These are phyloP conservation scores for Lablab purpureus DNA, from an alignment of 306 rosid species.

Conservation along the genomic window DNA sequence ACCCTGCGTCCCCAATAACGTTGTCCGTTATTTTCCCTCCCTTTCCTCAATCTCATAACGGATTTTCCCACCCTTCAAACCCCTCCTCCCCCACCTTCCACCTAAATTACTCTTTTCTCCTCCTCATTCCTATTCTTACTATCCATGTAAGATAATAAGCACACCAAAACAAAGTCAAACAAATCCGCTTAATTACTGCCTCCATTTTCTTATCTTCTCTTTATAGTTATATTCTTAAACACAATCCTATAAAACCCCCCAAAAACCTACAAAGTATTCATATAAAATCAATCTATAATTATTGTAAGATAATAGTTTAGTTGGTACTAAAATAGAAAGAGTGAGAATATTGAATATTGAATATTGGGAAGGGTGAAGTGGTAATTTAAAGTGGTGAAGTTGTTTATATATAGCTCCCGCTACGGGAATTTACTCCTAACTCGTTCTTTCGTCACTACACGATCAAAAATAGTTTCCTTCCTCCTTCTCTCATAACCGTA, in stretches of 20 bases:
- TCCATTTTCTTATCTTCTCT: too few relatives aligned
- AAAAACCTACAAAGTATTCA: too few relatives aligned
- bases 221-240: too few relatives aligned
- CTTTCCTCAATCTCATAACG: slow-evolving; percentile 52
- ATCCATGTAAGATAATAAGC: not conserved
- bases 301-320: not conserved
- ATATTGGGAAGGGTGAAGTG: slow-evolving; percentile 40
- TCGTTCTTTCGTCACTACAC: slow-evolving; percentile 16
- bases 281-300: not conserved
- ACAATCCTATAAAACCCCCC: too few relatives aligned
- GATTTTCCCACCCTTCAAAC: slow-evolving; percentile 51
- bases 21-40: slow-evolving; percentile 73
- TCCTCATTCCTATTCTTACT: not conserved
- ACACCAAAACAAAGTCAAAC: not conserved
- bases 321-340: not conserved
- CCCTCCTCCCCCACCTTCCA: not conserved
- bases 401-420: slow-evolving; percentile 55
- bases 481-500: slow-evolving; percentile 22
- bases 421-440: slow-evolving; percentile 50
- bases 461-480: slow-evolving; percentile 33
- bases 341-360: too few relatives aligned
- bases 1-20: slow-evolving; percentile 56
- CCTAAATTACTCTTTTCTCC: slow-evolving; percentile 45
- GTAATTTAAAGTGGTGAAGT: slow-evolving; percentile 31
- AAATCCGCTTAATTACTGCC: not conserved